phyloP scores from a whole-genome alignment of 768 basidiomycete species.

The Boletus rex-veris region DNA sequence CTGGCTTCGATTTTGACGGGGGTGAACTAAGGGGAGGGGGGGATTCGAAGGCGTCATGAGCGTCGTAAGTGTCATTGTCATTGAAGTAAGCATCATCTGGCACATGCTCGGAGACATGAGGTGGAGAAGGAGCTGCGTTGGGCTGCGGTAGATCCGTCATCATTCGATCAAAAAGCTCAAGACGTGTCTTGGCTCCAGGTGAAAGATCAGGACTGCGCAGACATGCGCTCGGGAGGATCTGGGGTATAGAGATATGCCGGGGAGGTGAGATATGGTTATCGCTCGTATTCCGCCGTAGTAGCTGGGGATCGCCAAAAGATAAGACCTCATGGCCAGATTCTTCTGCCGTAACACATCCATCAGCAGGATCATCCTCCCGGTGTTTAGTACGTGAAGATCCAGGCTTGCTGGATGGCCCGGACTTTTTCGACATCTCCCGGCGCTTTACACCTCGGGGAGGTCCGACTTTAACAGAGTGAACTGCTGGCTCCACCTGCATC shows the following conservation, averaged over 20 bases:
- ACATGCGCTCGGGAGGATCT: not conserved
- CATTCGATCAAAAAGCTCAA: constrained; percentile 30
- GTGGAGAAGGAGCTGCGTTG: not conserved
- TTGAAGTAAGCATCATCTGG: constrained; percentile 3
- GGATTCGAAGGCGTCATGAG: not conserved
- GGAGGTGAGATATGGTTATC: not conserved
- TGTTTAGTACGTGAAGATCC: not conserved
- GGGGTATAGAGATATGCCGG: constrained; percentile 7
- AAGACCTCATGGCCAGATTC: not conserved
- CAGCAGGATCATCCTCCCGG: not conserved
- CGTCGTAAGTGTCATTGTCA: not conserved
- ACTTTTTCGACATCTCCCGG: not conserved
- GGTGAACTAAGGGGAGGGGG: constrained; percentile 4
- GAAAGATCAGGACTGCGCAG: constrained; percentile 19
- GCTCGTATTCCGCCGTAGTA: not conserved
- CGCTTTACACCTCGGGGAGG: constrained; percentile 26
- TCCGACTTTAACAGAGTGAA: constrained; percentile 17
- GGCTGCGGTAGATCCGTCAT: constrained; percentile 3
- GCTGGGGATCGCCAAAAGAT: not conserved
- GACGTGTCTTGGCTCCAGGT: constrained; percentile 25
- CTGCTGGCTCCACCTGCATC: not conserved
- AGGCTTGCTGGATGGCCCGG: not conserved
- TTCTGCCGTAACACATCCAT: not conserved
- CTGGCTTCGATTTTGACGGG: not conserved
- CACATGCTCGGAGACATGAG: not conserved